Conservation (phyloP, 768 basidiomycete species). For the Bullera alba region DNA sequence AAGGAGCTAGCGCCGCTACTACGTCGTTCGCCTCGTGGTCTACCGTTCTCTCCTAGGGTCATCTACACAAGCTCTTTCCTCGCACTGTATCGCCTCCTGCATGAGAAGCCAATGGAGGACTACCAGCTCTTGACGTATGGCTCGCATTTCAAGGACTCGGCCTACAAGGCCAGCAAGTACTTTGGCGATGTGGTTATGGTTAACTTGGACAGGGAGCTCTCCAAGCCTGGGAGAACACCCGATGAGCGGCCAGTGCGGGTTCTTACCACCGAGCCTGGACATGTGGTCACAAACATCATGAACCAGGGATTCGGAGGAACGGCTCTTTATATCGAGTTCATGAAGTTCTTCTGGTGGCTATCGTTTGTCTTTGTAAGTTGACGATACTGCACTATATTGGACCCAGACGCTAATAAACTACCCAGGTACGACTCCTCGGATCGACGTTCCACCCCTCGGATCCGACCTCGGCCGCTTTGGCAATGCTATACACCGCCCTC, state of each 20-base stretch:
- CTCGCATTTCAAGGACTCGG: neutral
- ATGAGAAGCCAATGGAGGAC: conserved; percentile 23
- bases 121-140: conserved; percentile 24
- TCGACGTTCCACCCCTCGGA: conserved; percentile 27
- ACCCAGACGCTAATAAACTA: neutral
- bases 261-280: conserved; percentile 22
- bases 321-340: conserved; percentile 6
- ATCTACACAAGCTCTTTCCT: conserved; percentile 35
- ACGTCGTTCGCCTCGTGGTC: conserved; percentile 20
- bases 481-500: conserved; percentile 29
- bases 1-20: conserved; percentile 34
- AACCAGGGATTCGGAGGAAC: conserved; percentile 10
- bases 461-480: conserved; percentile 17
- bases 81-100: conserved; percentile 11
- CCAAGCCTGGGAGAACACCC: neutral
- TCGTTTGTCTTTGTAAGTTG: conserved; percentile 22
- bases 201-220: conserved; percentile 30
- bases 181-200: conserved; percentile 34
- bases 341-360: conserved; percentile 15
- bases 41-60: conserved; percentile 39
- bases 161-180: conserved; percentile 41
- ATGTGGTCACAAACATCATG: conserved; percentile 16
- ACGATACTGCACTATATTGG: neutral
- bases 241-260: conserved; percentile 10
- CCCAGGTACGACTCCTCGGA: conserved; percentile 26